Percentiles rank a stretch among this genome's conserved stretches.
phyloP scores from a whole-genome alignment of 352 stramenopile genomes.

The Phytopythium ostracodes region DNA sequence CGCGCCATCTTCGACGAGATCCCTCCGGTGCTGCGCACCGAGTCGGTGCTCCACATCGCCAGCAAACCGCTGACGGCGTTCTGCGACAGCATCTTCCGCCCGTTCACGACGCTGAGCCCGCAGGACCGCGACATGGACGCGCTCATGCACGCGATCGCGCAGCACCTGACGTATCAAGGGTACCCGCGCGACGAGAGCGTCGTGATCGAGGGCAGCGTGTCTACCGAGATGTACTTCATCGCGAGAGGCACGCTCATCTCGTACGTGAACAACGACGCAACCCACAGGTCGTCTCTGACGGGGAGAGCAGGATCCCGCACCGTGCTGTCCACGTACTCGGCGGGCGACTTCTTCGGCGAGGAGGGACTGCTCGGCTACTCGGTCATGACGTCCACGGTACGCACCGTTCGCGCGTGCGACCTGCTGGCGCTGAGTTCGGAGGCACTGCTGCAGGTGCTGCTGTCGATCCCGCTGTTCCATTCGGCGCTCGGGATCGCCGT shows the following conservation, averaged over 20 bases:
- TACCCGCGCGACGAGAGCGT: conserved; percentile 64
- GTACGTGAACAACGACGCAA: conserved; percentile 11
- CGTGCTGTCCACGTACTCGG: conserved; percentile 16
- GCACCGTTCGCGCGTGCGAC: conserved; percentile 23
- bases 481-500: conserved; percentile 34
- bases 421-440: conserved; percentile 34
- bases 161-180: conserved; percentile 54
- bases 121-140: conserved; percentile 30
- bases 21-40: conserved; percentile 38
- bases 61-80: conserved; percentile 31
- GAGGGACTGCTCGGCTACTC: conserved; percentile 52
- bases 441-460: conserved; percentile 43
- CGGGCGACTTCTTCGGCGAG: conserved; percentile 61
- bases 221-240: conserved; percentile 73
- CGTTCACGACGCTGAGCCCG: conserved; percentile 23
- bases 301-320: conserved; percentile 5
- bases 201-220: conserved; percentile 56
- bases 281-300: not conserved
- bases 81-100: conserved; percentile 37
- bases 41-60: conserved; percentile 47
- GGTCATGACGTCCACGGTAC: conserved; percentile 30
- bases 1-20: conserved; percentile 53
- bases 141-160: conserved; percentile 30
- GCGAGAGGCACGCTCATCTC: conserved; percentile 44
- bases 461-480: conserved; percentile 30